A percentile compares a stretch with the other conserved stretches of the same genome.
Conservation (phyloP, 2,329 filamentous ascomycete genomes). For the Aspergillus aculeatus region DNA sequence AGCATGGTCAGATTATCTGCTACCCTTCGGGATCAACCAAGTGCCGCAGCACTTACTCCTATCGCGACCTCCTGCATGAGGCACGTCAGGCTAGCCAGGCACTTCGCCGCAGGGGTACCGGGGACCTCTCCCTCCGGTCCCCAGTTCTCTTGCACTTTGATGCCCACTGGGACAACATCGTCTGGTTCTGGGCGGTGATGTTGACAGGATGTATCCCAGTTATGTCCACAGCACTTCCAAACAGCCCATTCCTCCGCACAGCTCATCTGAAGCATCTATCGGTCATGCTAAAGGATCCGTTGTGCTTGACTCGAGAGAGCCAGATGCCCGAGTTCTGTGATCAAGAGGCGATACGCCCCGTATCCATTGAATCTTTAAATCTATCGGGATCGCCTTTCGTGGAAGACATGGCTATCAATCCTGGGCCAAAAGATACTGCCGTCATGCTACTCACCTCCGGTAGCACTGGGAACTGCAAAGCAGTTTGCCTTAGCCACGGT, state of each 20-base stretch:
- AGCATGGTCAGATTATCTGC: slow-evolving; percentile 8
- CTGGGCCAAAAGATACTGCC: slow-evolving; percentile 21
- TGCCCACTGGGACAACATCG: slow-evolving; percentile 37
- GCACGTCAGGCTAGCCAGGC: slow-evolving; percentile 12
- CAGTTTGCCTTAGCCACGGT: slow-evolving; percentile 45
- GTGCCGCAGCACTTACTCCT: slow-evolving; percentile 1
- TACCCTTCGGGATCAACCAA: slow-evolving; percentile 7
- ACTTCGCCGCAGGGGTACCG: not conserved
- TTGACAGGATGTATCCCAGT: slow-evolving; percentile 40
- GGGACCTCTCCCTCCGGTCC: too few relatives aligned
- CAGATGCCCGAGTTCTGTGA: slow-evolving; percentile 8
- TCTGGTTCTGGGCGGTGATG: slow-evolving; percentile 45
- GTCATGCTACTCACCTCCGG: slow-evolving; percentile 55
- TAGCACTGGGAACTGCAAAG: slow-evolving; percentile 53
- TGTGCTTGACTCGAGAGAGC: slow-evolving; percentile 6
- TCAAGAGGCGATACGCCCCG: slow-evolving; percentile 3
- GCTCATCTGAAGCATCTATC: slow-evolving; percentile 34
- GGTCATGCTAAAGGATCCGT: slow-evolving; percentile 8
- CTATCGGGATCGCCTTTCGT: not conserved
- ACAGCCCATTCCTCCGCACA: slow-evolving; percentile 26
- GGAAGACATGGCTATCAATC: not conserved
- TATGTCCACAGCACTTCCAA: slow-evolving; percentile 36
- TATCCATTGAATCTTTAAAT: slow-evolving; percentile 3
- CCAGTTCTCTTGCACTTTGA: slow-evolving; percentile 33
- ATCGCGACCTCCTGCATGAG: slow-evolving; percentile 5